A percentile compares a stretch with the other conserved stretches of the same genome.
Evolutionary conservation across 1,284 basidiomycete species (phyloP).

Genomic region (Vanrija pseudolonga): DNA sequence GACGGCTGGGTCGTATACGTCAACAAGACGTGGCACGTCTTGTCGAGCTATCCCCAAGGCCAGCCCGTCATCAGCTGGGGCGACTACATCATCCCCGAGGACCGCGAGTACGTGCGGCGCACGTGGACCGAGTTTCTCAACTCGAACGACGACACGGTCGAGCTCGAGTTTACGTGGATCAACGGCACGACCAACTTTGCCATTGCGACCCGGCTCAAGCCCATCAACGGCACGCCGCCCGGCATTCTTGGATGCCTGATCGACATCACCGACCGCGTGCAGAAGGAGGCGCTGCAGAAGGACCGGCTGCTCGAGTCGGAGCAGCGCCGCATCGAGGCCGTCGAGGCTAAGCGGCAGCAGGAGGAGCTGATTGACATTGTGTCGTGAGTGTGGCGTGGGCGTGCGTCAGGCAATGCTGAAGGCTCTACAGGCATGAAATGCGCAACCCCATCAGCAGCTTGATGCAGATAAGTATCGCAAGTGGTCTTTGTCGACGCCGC

Average conservation of each 20-base stretch:
- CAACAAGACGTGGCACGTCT: constrained; percentile 30
- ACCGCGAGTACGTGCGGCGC: constrained; percentile 12
- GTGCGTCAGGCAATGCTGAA: too few species aligned
- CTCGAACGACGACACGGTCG: background rate
- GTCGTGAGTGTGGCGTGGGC: constrained; percentile 11
- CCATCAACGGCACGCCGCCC: too few species aligned
- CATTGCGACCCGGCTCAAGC: too few species aligned
- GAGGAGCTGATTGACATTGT: constrained; percentile 48
- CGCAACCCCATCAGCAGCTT: constrained; percentile 24
- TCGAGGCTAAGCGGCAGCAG: constrained; percentile 45
- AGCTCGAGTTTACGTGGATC: constrained; percentile 18
- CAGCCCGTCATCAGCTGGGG: constrained; percentile 28
- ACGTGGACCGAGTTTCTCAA: constrained; percentile 24
- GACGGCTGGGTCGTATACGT: constrained; percentile 36
- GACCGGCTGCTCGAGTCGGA: constrained; percentile 41
- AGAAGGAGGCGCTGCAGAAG: constrained; percentile 39
- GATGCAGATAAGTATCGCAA: constrained; percentile 20
- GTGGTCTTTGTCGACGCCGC: too few species aligned
- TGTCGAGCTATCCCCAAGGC: constrained; percentile 27
- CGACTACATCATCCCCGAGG: constrained; percentile 22
- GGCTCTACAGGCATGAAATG: constrained; percentile 39
- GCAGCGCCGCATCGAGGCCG: constrained; percentile 40
- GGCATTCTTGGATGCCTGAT: constrained; percentile 2
- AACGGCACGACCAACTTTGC: too few species aligned
- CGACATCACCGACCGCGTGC: constrained; percentile 45